Conservation (phyloP, 1,139 yeast species). For the Magnusiomyces paraingens region DNA sequence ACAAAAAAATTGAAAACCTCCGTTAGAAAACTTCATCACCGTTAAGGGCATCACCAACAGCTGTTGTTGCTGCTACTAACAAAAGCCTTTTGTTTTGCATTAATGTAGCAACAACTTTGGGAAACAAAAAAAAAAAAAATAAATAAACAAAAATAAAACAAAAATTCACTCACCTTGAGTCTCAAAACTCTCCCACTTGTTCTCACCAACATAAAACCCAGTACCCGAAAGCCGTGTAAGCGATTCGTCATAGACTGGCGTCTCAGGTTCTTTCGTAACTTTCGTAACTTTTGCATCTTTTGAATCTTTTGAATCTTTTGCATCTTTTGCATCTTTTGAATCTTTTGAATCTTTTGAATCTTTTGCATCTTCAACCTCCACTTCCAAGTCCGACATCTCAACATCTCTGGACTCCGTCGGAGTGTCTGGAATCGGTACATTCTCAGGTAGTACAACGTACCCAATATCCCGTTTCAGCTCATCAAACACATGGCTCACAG, state of each 20-base stretch:
- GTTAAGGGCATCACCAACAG: no score
- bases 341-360: no score
- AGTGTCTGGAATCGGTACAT: background rate
- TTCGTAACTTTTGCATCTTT: background rate
- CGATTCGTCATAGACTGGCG: background rate
- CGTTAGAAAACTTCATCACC: no score
- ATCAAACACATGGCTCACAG: background rate
- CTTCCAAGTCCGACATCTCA: background rate
- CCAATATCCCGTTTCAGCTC: background rate
- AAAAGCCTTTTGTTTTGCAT: no score
- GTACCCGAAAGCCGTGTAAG: background rate
- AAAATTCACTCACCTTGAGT: background rate
- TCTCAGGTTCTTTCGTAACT: background rate
- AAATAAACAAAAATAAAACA: no score
- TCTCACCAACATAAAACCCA: background rate
- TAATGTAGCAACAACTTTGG: no score
- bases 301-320: background rate
- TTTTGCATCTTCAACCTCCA: background rate
- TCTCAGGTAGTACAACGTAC: background rate
- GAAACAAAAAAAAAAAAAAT: background rate
- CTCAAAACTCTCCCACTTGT: background rate
- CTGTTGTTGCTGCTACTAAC: no score
- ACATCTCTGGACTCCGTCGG: background rate
- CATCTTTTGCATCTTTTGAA: no score
- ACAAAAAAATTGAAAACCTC: no score